Conservation (phyloP, 768 basidiomycete species). For the Zangia roseola region DNA sequence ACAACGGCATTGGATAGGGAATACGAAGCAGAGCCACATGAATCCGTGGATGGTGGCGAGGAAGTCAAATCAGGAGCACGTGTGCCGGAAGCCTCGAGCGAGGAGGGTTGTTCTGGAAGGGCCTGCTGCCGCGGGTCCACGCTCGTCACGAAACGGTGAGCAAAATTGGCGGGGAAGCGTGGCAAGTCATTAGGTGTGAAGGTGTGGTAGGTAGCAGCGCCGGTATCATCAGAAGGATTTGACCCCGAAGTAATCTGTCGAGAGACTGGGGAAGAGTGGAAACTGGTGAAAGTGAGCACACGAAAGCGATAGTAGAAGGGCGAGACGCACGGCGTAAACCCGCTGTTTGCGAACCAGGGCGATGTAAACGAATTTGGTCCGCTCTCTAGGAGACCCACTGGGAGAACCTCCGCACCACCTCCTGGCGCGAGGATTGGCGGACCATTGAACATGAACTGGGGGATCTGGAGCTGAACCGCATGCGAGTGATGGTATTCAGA, state of each 20-base stretch:
- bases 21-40: conserved; percentile 8
- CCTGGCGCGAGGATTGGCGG: conserved; percentile 64
- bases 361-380: conserved; percentile 30
- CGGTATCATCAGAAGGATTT: not conserved
- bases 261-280: conserved; percentile 19
- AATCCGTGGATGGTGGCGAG: not conserved
- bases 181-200: conserved; percentile 1
- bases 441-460: conserved; percentile 58
- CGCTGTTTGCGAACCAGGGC: conserved; percentile 52
- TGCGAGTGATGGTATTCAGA: conserved; percentile 14
- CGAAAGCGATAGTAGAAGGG: not conserved
- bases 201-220: not conserved
- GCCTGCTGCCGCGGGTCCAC: conserved; percentile 6
- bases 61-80: conserved; percentile 8
- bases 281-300: conserved; percentile 22
- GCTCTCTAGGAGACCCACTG: conserved; percentile 38
- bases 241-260: conserved; percentile 8
- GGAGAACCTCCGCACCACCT: conserved; percentile 74
- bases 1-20: not conserved
- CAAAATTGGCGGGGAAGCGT: not conserved
- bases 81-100: conserved; percentile 1
- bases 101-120: conserved; percentile 3
- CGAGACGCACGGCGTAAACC: conserved; percentile 34
- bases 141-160: not conserved
- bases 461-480: conserved; percentile 56